Evolutionary conservation across 2,329 filamentous ascomycete genomes (phyloP), one percentile per base, ranked within the genome.

Genomic region (Magnaporthiopsis rhizophila): DNA sequence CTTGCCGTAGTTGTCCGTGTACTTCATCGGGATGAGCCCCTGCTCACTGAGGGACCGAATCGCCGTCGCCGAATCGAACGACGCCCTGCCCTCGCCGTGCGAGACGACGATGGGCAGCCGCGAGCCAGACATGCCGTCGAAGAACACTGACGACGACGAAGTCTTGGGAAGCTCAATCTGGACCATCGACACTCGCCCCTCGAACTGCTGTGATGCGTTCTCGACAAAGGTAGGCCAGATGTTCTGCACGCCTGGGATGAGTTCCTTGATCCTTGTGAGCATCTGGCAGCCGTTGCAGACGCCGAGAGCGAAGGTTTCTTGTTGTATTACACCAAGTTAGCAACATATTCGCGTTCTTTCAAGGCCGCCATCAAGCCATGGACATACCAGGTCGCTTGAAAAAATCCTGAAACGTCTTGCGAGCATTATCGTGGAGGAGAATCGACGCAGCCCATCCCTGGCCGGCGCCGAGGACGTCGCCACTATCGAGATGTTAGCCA

Each of bases 281-380:
- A 98, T 96, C 77, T 99, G 95, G 74, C 95, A 98, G 62, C 95
- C 95, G 74, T 99, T 99, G 83, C 95, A 98, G 45, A 98, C 92
- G 70, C 95, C 95, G 0, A 99, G 83, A 0, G 92, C 83, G 76
- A 99, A 98, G 0, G 95, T 98, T 73, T 97, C 92, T 57, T 12
- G 8, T 32, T 18, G 11, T 36, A 21, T 24, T 7, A 53, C 9
- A 8, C 21, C 21, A 53, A 24, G 61, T 57, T 13, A 62, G 61
- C 28, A 13, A 21, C 18, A 58, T 8, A 6, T 18, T 56, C 38
- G 28, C 8, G 12, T 13, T 12, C 4, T 3, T 18, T 18, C 5
- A 56, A 28, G 15, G 30, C 7, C 21, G 6, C 3, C 9, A 13
- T 53, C n/a, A 30, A 5, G 53, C 9, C 24, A 45, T 62, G 6